phyloP scores from a whole-genome alignment of 2,329 filamentous ascomycete species.

The Calycina marina region DNA sequence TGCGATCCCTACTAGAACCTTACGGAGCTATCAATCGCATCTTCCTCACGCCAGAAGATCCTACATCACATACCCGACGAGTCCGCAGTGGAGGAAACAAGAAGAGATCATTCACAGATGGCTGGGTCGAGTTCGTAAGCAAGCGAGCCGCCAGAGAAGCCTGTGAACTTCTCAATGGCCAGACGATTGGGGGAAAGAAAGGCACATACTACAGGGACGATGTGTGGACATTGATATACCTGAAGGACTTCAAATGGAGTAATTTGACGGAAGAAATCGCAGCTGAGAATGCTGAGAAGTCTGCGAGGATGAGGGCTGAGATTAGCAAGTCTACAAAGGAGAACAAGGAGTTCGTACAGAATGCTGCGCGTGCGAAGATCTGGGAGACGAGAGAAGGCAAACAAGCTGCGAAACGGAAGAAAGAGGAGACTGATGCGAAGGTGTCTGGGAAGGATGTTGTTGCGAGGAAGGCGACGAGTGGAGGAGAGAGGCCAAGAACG shows the following conservation, averaged over 20 bases:
- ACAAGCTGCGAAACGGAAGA: conserved; percentile 31
- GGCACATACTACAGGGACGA: conserved; percentile 73
- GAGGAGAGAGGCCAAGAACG: conserved; percentile 29
- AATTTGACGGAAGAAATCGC: conserved; percentile 64
- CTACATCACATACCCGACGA: conserved; percentile 47
- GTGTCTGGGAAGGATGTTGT: conserved; percentile 13
- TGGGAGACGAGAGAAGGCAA: conserved; percentile 57
- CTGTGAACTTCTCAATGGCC: conserved; percentile 62
- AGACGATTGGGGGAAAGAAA: conserved; percentile 72
- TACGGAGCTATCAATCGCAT: conserved; percentile 66
- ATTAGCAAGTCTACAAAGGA: conserved; percentile 62
- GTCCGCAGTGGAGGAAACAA: conserved; percentile 67
- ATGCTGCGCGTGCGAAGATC: conserved; percentile 70
- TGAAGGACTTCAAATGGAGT: conserved; percentile 73
- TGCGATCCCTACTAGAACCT: conserved; percentile 59
- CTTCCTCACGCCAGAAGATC: conserved; percentile 66
- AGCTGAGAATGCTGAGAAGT: conserved; percentile 66
- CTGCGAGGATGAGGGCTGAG: conserved; percentile 62
- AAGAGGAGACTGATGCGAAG: conserved; percentile 20
- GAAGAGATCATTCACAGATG: conserved; percentile 68
- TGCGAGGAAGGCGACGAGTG: conserved; percentile 20
- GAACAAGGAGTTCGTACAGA: conserved; percentile 68
- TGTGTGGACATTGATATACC: conserved; percentile 71
- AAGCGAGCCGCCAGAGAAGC: conserved; percentile 68
- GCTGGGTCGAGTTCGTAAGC: conserved; percentile 70